phyloP scores from a whole-genome alignment of 2,329 filamentous ascomycete genomes.

The Aspergillus cejpii region DNA sequence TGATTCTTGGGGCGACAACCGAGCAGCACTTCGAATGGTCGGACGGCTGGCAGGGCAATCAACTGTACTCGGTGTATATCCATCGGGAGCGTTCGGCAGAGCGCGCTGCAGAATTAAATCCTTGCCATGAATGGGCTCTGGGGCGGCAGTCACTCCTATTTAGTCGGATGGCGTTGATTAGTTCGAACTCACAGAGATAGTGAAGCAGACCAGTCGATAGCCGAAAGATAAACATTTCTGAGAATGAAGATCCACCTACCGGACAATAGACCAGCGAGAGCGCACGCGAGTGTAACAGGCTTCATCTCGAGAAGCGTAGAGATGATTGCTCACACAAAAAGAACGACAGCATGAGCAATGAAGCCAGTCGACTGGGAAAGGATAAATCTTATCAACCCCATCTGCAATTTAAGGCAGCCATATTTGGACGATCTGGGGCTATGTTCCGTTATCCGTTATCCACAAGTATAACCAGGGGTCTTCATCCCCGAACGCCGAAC shows the following conservation, averaged over 20 bases:
- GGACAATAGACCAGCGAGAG: not conserved
- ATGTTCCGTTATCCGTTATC: no score
- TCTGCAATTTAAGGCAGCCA: not conserved
- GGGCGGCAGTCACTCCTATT: constrained; percentile 17
- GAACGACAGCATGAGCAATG: not conserved
- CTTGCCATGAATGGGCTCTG: constrained; percentile 7
- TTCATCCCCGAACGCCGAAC: not conserved
- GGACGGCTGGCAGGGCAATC: constrained; percentile 64
- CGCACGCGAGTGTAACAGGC: not conserved
- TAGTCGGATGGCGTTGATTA: not conserved
- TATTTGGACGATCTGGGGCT: not conserved
- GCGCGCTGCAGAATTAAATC: constrained; percentile 32
- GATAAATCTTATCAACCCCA: not conserved
- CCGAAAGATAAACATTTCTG: not conserved
- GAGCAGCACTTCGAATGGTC: constrained; percentile 57
- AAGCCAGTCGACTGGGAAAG: not conserved
- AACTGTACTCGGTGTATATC: constrained; percentile 64
- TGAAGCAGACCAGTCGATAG: not conserved
- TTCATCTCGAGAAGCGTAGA: not conserved
- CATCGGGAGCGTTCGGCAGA: constrained; percentile 54
- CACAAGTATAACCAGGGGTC: not conserved
- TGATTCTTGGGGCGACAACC: constrained; percentile 63
- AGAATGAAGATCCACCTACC: not conserved
- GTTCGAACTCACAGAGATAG: not conserved
- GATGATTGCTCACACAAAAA: not conserved